Base-by-base conservation (phyloP, 306 rosid genomes). In the Ziziphus jujuba region DNA sequence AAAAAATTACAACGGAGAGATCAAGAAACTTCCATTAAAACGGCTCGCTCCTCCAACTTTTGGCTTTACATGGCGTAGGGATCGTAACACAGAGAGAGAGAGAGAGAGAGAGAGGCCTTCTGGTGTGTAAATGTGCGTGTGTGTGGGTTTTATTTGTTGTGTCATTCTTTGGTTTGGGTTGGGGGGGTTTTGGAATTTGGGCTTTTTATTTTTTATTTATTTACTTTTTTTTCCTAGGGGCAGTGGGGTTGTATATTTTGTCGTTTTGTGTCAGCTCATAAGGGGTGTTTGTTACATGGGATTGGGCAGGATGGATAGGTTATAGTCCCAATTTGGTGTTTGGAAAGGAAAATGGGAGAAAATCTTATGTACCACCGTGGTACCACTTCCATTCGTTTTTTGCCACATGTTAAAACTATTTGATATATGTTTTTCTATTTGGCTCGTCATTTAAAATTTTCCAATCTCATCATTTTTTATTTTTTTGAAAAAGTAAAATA, bases 41-140 rank as follows among this genome's bases (percentile, higher is more conserved):
- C 35, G 68, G n/a, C n/a, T n/a, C n/a, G n/a, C n/a, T n/a, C n/a
- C 60, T 80, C 60, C 21, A 72, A 61, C 61, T 71, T 9, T n/a
- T 21, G 55, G 36, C 40, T n/a, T 55, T 62, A 35, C 63, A 66
- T 52, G 78, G 75, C 73, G 17, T 58, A 50, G 64, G 33, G 50
- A 55, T 70, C 72, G 59, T 6, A 19, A 67, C 6, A 48, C 59
- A 24, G 44, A 60, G 61, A 28, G 73, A 28, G 67, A 60, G 43
- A 17, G 72, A 28, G 62, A 31, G 55, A 4, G 47, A 34, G 17
- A 2, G 19, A 21, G 74, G 31, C 4, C 34, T 19, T 56, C 6
- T 16, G 20, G 16, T n/a, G 45, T 28, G 33, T 28, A 4, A 4
- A 21, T n/a, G n/a, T n/a, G n/a, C n/a, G 21, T 9, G 50, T 14